These are phyloP conservation scores for Solanum hybrid DNA, from an alignment of 305 asterid species.

Conservation along the genomic window DNA sequence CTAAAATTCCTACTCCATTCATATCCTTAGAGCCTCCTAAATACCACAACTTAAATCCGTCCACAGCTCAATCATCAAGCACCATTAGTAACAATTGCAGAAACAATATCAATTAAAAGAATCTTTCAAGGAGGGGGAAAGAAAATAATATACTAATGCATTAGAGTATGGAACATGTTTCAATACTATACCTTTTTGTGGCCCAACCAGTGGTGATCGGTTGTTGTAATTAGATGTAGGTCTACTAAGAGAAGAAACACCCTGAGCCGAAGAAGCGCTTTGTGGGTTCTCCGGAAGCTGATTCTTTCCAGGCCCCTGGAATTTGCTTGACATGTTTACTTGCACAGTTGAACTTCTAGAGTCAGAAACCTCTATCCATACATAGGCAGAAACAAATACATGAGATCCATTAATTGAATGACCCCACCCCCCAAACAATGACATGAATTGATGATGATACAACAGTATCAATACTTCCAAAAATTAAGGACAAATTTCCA, in stretches of 20 bases:
- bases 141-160: background rate
- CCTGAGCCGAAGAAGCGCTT: conserved; percentile 27
- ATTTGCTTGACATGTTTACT: conserved; percentile 32
- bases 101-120: background rate
- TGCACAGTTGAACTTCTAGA: conserved; percentile 27
- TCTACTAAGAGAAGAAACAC: conserved; percentile 37
- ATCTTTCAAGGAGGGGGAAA: background rate
- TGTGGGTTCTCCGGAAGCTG: conserved; percentile 39
- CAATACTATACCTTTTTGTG: conserved; percentile 50
- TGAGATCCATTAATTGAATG: conserved; percentile 10
- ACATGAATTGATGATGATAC: background rate
- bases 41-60: background rate
- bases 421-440: background rate
- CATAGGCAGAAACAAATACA: conserved; percentile 12
- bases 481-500: background rate
- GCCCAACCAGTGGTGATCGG: conserved; percentile 55
- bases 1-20: background rate
- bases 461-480: background rate
- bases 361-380: conserved; percentile 36
- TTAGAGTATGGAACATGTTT: background rate
- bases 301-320: conserved; percentile 43
- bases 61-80: background rate
- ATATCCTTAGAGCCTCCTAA: background rate
- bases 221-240: conserved; percentile 66
- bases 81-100: background rate